A percentile compares a stretch with the other conserved stretches of the same genome.
Conservation (phyloP, 192 early-diverging fungal genomes). For the Linnemannia zychae region DNA sequence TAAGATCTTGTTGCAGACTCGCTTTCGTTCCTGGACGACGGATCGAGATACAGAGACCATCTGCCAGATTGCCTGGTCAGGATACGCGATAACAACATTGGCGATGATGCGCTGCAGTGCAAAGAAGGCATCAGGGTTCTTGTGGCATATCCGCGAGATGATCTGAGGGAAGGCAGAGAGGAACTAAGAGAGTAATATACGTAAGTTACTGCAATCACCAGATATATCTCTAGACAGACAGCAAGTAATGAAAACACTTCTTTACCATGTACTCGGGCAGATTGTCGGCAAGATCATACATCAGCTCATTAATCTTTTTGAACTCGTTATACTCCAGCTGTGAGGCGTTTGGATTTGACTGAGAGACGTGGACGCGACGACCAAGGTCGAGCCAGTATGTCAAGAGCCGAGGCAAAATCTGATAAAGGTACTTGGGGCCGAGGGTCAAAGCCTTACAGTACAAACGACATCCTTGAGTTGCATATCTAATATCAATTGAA, state of each 20-base stretch:
- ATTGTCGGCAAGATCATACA: constrained; percentile 27
- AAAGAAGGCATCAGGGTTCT: constrained; percentile 72
- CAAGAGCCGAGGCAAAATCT: constrained; percentile 86
- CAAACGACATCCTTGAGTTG: constrained; percentile 23
- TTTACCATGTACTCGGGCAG: constrained; percentile 58
- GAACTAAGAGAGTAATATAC: constrained; percentile 57
- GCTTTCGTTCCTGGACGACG: constrained; percentile 70
- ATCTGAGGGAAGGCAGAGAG: constrained; percentile 88
- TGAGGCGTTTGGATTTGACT: constrained; percentile 9
- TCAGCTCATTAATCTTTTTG: constrained; percentile 28
- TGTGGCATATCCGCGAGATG: constrained; percentile 87
- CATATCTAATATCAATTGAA: constrained; percentile 13
- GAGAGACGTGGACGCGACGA: constrained; percentile 13
- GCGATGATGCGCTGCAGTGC: constrained; percentile 80
- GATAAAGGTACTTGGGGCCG: constrained; percentile 86
- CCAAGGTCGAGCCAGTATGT: constrained; percentile 90
- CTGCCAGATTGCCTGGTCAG: constrained; percentile 92
- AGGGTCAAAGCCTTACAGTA: constrained; percentile 66
- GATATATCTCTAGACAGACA: not conserved
- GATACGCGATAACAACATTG: constrained; percentile 76
- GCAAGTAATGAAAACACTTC: constrained; percentile 12
- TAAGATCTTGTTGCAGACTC: constrained; percentile 75
- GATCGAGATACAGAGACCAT: constrained; percentile 82
- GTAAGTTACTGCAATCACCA: no score
- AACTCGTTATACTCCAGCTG: constrained; percentile 2